Evolutionary conservation across 1,284 basidiomycete species (phyloP).

Genomic region (Fomitopsis schrenkii): DNA sequence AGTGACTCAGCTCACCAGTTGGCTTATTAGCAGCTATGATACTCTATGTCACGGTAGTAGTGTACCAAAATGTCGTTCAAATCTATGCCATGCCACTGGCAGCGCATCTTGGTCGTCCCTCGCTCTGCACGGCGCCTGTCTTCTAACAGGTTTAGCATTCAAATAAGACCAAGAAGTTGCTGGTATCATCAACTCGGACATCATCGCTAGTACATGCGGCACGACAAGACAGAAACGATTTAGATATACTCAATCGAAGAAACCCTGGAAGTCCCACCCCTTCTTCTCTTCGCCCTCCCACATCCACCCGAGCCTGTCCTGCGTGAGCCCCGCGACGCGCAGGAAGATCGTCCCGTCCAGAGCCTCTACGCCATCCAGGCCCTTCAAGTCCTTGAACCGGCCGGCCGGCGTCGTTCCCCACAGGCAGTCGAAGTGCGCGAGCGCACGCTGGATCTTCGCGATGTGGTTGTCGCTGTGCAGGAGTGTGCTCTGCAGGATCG

Average conservation of each 20-base stretch:
- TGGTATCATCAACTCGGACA: too few relatives aligned
- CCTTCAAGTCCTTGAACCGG: neutral
- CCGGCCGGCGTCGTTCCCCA: neutral
- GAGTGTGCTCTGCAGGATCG: constrained; percentile 46
- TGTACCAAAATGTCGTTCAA: too few relatives aligned
- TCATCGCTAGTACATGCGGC: too few relatives aligned
- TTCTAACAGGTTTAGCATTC: too few relatives aligned
- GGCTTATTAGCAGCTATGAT: too few relatives aligned
- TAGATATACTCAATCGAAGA: neutral
- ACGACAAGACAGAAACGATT: neutral
- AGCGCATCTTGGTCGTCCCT: too few relatives aligned
- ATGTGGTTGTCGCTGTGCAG: constrained; percentile 61
- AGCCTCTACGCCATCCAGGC: constrained; percentile 33
- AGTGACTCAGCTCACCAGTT: too few relatives aligned
- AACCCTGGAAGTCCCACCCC: neutral
- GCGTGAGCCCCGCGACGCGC: constrained; percentile 45
- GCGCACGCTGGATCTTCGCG: constrained; percentile 53
- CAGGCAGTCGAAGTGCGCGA: constrained; percentile 30
- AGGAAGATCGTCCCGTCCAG: constrained; percentile 60
- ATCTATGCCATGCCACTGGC: too few relatives aligned
- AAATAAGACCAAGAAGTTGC: too few relatives aligned
- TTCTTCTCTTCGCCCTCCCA: constrained; percentile 34
- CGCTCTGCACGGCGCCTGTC: too few relatives aligned
- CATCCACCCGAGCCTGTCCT: constrained; percentile 44
- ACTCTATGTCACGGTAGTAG: too few relatives aligned